Evolutionary conservation across 108 stramenopile species (phyloP), one percentile per base, ranked within the genome.

Genomic region (Asterionellopsis glacialis): DNA sequence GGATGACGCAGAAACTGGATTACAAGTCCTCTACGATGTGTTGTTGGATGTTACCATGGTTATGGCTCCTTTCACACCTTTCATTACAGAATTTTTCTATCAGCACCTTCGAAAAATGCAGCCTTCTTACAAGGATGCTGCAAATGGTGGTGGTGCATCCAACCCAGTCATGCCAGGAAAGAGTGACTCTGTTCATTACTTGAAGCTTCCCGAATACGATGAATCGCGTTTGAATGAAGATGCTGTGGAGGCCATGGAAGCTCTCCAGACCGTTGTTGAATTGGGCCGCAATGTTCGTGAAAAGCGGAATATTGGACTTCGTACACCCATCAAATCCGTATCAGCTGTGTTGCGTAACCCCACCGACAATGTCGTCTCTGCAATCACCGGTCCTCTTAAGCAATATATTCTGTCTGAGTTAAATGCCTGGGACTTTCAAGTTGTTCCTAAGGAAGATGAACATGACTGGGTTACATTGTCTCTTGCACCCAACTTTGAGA

Each of bases 61-160:
- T 41, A 97, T 99, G 98, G 96, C 90, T 1, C 99, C 99, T 9
- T 97, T 99, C 79, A 98, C 97, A 24, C 99, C 99, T 1, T 99
- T 98, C 83, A 95, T 99, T 63, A 75, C 98, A 13, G 99, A 99
- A 73, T 98, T 77, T 69, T 90, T 98, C 45, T 99, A 99, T 80
- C 97, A 95, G 64, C 87, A 94, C 45, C 81, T 99, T 47, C 83
- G 98, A 48, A 88, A 91, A 62, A 61, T 94, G 52, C 93, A 95
- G 72, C 95, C 95, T 7, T 84, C 89, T 4, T 95, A 81, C 65
- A 63, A 69, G 38, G 83, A 86, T 15, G 73, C 77, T 16, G 75
- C 66, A 22, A 71, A 81, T 57, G 87, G 80, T 51, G 84, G 76
- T 40, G 84, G 80, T 13, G 65, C 75, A 9, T 64, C 82, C 44